Evolutionary conservation across 1,139 yeast species (phyloP).

Genomic region (Yamadazyma atlantica): DNA sequence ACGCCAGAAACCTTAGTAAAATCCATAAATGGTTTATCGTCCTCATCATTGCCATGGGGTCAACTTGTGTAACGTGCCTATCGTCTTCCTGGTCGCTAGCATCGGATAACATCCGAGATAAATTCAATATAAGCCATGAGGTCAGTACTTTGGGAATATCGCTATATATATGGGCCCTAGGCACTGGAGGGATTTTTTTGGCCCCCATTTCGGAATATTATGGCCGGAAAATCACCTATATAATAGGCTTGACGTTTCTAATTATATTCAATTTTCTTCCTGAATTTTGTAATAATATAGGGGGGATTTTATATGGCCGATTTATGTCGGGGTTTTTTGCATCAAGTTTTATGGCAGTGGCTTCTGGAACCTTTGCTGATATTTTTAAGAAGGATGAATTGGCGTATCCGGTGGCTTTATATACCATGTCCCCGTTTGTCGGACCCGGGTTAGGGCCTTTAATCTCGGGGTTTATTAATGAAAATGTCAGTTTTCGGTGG

Average conservation of each 20-base stretch:
- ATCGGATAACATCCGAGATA: constrained; percentile 21
- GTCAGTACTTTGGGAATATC: constrained; percentile 30
- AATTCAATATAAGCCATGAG: constrained; percentile 26
- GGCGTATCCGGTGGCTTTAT: constrained; percentile 26
- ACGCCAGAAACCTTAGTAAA: constrained; percentile 21
- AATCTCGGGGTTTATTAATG: constrained; percentile 29
- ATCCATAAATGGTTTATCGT: constrained; percentile 31
- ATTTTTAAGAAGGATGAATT: constrained; percentile 27
- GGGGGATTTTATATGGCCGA: constrained; percentile 31
- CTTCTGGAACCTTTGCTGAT: constrained; percentile 35
- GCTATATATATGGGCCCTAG: constrained; percentile 30
- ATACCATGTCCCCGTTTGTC: constrained; percentile 31
- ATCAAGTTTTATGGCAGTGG: constrained; percentile 35
- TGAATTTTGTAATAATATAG: constrained; percentile 27
- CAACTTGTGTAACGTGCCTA: constrained; percentile 30
- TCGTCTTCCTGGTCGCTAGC: constrained; percentile 36
- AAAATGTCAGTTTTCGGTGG: constrained; percentile 24
- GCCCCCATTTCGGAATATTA: constrained; percentile 35
- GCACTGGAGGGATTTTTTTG: constrained; percentile 33
- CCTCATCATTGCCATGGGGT: constrained; percentile 22
- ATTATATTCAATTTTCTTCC: constrained; percentile 28
- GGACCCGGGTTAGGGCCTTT: constrained; percentile 38
- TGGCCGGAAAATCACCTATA: constrained; percentile 30
- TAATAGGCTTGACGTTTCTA: constrained; percentile 22
- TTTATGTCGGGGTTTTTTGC: constrained; percentile 35